phyloP scores from a whole-genome alignment of 768 basidiomycete species.

The Neoboletus brunneissimus region DNA sequence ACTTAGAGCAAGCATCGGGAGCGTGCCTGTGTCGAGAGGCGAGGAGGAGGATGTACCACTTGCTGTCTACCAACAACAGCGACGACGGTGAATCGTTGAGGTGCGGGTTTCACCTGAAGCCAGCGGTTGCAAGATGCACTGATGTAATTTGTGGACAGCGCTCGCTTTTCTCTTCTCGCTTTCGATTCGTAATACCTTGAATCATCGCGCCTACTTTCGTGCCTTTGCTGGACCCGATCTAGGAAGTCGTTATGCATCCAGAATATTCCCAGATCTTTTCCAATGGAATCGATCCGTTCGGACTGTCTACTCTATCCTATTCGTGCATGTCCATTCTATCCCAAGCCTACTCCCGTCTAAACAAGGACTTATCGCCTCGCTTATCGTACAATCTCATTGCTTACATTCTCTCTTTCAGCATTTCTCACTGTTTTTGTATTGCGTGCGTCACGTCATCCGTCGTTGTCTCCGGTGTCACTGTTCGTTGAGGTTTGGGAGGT shows the following conservation, averaged over 20 bases:
- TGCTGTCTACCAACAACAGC: slow-evolving; percentile 77
- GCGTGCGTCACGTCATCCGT: slow-evolving; percentile 8
- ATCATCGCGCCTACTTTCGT: background rate
- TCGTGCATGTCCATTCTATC: slow-evolving; percentile 20
- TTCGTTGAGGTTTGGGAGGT: slow-evolving; percentile 3
- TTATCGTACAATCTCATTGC: slow-evolving; percentile 34
- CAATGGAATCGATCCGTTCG: slow-evolving; percentile 16
- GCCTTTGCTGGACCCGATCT: slow-evolving; percentile 21
- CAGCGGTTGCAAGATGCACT: background rate
- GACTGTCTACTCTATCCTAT: slow-evolving; percentile 26
- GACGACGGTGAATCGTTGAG: slow-evolving; percentile 40
- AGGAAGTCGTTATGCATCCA: slow-evolving; percentile 24
- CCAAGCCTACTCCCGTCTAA: slow-evolving; percentile 20
- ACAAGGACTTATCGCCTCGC: slow-evolving; percentile 25
- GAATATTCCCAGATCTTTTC: slow-evolving; percentile 23
- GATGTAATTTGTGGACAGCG: slow-evolving; percentile 8
- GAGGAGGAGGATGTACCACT: slow-evolving; percentile 83
- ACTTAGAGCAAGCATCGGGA: slow-evolving; percentile 39
- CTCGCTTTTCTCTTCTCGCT: background rate
- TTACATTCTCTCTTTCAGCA: slow-evolving; percentile 22
- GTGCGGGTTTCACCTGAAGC: slow-evolving; percentile 10
- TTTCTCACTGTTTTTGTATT: slow-evolving; percentile 15
- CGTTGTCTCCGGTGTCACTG: background rate
- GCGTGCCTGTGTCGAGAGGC: slow-evolving; percentile 31
- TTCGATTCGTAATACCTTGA: slow-evolving; percentile 7